These are phyloP conservation scores for Backusella morwellensis DNA, from an alignment of 192 early-diverging fungal species.

Conservation along the genomic window DNA sequence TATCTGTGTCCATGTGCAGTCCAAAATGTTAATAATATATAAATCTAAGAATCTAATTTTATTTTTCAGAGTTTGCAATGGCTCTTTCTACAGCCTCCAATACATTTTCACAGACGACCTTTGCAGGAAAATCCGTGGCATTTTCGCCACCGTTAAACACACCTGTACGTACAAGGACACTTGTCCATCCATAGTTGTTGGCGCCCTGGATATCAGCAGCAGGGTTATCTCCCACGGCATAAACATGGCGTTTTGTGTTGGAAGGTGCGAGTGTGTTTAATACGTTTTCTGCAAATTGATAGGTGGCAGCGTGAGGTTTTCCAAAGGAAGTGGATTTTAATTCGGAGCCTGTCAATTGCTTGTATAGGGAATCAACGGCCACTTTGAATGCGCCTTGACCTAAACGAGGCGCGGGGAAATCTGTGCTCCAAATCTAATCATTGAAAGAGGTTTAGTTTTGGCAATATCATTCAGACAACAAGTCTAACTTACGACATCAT, in stretches of 20 bases:
- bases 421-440: constrained; percentile 78
- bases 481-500: constrained; percentile 29
- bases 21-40: too few species aligned
- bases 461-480: neutral
- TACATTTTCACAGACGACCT: constrained; percentile 59
- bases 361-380: constrained; percentile 68
- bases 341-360: constrained; percentile 39
- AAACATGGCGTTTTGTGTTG: constrained; percentile 29
- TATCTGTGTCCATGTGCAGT: too few species aligned
- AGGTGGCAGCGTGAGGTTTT: constrained; percentile 79
- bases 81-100: constrained; percentile 61
- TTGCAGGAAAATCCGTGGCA: constrained; percentile 51
- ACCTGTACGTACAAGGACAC: constrained; percentile 70
- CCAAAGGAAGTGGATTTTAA: constrained; percentile 75
- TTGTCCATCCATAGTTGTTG: constrained; percentile 69
- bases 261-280: constrained; percentile 35
- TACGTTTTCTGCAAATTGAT: constrained; percentile 61
- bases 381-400: constrained; percentile 82
- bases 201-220: constrained; percentile 75
- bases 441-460: neutral
- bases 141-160: constrained; percentile 60
- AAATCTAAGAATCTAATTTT: neutral
- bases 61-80: constrained; percentile 6
- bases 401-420: constrained; percentile 73
- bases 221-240: constrained; percentile 68